Percentiles rank a stretch among this genome's conserved stretches.
Conservation (phyloP, 106 monocot species). For the Allium cepa region DNA sequence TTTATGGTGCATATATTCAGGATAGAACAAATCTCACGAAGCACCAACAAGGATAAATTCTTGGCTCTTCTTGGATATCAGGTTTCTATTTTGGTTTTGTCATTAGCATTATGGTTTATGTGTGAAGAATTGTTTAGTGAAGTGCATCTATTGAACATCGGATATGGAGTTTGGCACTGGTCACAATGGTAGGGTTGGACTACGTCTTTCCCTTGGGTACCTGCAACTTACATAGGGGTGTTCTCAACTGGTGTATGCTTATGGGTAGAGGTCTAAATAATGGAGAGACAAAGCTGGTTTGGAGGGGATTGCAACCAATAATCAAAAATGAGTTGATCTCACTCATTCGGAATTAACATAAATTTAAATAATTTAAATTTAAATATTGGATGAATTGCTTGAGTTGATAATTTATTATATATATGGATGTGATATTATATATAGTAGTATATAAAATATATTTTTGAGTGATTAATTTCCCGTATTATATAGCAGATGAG, state of each 20-base stretch:
- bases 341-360: no score
- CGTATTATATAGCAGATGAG: no score
- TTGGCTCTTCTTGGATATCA: constrained; percentile 75
- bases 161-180: constrained; percentile 16
- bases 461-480: no score
- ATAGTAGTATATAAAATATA: no score
- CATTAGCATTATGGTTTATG: constrained; percentile 52
- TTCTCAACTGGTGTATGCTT: constrained; percentile 76
- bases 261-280: constrained; percentile 91
- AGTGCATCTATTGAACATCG: constrained; percentile 4
- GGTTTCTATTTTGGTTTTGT: constrained; percentile 59
- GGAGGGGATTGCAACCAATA: no score
- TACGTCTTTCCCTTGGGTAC: constrained; percentile 85
- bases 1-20: constrained; percentile 81
- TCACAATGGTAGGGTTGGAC: constrained; percentile 31
- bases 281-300: no score
- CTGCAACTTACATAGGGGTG: constrained; percentile 79
- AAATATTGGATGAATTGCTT: no score
- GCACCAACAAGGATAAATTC: constrained; percentile 53
- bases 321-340: no score
- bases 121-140: constrained; percentile 11
- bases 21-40: constrained; percentile 71
- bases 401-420: no score
- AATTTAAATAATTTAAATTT: no score
- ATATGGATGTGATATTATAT: no score